Evolutionary conservation across 768 basidiomycete genomes (phyloP), one percentile per base, ranked within the genome.

Genomic region (Mycena rebaudengoi): DNA sequence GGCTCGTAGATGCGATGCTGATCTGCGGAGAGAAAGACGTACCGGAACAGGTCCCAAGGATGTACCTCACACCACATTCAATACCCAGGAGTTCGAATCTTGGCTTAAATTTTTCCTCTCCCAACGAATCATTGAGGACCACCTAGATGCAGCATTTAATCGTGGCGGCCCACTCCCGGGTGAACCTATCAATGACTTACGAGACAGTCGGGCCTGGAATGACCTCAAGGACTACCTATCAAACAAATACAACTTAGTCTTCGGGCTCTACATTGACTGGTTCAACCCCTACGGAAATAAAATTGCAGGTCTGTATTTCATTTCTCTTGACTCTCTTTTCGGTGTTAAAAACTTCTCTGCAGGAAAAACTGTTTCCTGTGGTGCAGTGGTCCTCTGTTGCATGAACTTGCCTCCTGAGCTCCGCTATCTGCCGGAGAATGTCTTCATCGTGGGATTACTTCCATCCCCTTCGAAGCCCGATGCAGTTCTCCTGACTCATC

Each of bases 391-490:
- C 23, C 40, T 69, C 4, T 67, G 56, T 11, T 76, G 74, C 58
- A 13, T 74, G 30, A 77, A 77, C 39, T 54, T 76, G 5, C 76
- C 76, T 4, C 33, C 48, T 10, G 54, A 67, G 5, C 40, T 74
- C 10, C 65, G 69, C 10, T 71, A 72, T 56, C 55, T 50, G 5
- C 33, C 59, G 0, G 71, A 76, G 46, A 75, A 76, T 57, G 45
- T 72, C 18, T 73, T 71, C 33, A n/a, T 75, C 44, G 62, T 68
- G 23, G 71, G 69, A 1, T 39, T 75, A 0, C 68, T 73, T 25
- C 76, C 75, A 43, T 69, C 72, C 0, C 76, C 75, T 7, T 60
- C 62, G 10, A 69, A 73, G 30, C 75, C 74, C 12, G 61, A 49
- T 39, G 60, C 60, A 12, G 45, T 43, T 7, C 55, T 53, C 28